phyloP scores from a whole-genome alignment of 257 asterid species.

The Jasminum sambac region DNA sequence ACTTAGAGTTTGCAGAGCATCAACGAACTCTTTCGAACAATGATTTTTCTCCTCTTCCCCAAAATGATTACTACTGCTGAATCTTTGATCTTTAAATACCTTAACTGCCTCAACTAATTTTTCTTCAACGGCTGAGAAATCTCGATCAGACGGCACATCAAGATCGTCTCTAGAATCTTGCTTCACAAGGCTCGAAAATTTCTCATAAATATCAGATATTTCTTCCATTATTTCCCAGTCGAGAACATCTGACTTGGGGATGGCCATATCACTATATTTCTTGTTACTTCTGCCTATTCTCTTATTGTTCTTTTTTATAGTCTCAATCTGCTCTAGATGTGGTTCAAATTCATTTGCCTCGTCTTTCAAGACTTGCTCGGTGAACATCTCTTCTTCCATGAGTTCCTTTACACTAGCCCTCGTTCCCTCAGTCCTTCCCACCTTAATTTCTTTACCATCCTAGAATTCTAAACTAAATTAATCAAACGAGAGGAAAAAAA shows the following conservation, averaged over 20 bases:
- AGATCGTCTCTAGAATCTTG: constrained; percentile 32
- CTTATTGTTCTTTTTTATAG: constrained; percentile 39
- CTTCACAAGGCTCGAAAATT: constrained; percentile 28
- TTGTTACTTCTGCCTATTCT: constrained; percentile 36
- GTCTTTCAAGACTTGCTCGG: constrained; percentile 41
- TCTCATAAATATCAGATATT: constrained; percentile 38
- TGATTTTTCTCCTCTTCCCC: constrained; percentile 49
- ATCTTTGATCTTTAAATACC: constrained; percentile 54
- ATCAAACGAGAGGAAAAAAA: constrained; percentile 8
- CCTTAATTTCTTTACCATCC: constrained; percentile 53
- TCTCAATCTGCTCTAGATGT: constrained; percentile 30
- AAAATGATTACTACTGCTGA: constrained; percentile 37
- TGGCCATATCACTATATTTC: constrained; percentile 44
- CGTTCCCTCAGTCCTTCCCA: constrained; percentile 32
- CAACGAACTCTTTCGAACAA: constrained; percentile 60
- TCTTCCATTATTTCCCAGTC: constrained; percentile 64
- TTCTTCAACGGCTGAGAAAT: constrained; percentile 43
- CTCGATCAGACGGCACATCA: constrained; percentile 38
- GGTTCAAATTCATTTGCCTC: constrained; percentile 37
- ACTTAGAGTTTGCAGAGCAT: constrained; percentile 61
- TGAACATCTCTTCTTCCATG: constrained; percentile 88
- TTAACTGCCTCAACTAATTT: constrained; percentile 64
- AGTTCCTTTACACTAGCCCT: constrained; percentile 84
- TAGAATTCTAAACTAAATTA: constrained; percentile 21
- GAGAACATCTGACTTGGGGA: constrained; percentile 41